A percentile compares a stretch with the other conserved stretches of the same genome.
These are phyloP conservation scores for Psophocarpus tetragonolobus DNA, from an alignment of 306 rosid genomes.

Conservation along the genomic window DNA sequence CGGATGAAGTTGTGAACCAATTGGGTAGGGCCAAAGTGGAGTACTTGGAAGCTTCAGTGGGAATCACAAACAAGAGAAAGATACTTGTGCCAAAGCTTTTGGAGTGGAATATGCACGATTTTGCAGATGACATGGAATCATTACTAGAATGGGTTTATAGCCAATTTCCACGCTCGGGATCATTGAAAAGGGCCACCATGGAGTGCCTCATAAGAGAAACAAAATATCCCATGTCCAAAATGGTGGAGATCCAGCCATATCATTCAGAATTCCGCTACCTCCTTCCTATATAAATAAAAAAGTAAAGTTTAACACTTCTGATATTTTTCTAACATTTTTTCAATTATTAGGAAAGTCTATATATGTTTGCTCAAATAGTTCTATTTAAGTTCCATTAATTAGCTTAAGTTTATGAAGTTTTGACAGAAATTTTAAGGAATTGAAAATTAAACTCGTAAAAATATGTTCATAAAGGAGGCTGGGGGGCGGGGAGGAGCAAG, in stretches of 20 bases:
- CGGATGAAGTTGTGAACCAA: constrained; percentile 74
- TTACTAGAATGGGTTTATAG: constrained; percentile 89
- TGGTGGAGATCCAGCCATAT: constrained; percentile 76
- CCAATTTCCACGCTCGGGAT: constrained; percentile 76
- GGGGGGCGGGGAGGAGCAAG: background rate
- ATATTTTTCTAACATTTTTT: background rate
- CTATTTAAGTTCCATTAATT: background rate
- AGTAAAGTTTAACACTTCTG: background rate
- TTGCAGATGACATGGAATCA: constrained; percentile 86
- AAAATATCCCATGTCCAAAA: constrained; percentile 53
- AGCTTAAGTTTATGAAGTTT: background rate
- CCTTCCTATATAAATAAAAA: constrained; percentile 41
- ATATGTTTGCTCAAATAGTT: background rate
- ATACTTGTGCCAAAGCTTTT: constrained; percentile 82
- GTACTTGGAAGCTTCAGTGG: constrained; percentile 90
- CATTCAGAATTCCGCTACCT: constrained; percentile 82
- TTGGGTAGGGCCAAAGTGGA: constrained; percentile 81
- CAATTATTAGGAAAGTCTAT: background rate
- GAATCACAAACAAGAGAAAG: constrained; percentile 72
- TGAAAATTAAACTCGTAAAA: no score
- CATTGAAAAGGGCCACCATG: constrained; percentile 65
- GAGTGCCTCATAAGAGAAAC: constrained; percentile 64
- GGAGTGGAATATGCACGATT: constrained; percentile 84
- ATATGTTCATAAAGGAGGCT: background rate
- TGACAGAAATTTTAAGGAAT: background rate